Conservation (phyloP, 495 filamentous ascomycete species). For the Aspergillus coremiiformis region DNA sequence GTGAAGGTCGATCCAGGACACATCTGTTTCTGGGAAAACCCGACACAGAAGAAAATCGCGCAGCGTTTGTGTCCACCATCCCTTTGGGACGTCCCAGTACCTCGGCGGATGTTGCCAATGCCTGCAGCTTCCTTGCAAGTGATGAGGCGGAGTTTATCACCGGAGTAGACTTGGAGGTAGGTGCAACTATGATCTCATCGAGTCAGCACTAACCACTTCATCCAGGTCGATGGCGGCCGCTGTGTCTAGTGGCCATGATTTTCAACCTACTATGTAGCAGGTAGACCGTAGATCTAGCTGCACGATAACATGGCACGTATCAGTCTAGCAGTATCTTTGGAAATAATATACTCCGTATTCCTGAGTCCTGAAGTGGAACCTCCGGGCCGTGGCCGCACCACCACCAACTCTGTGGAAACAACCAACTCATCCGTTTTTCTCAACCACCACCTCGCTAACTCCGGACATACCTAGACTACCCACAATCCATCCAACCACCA, state of each 20-base stretch:
- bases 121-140: conserved; percentile 53
- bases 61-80: conserved; percentile 55
- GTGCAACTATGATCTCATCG: not conserved
- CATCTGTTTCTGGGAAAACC: conserved; percentile 51
- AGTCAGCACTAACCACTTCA: not conserved
- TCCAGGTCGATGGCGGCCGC: conserved; percentile 15
- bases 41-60: conserved; percentile 54
- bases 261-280: no score
- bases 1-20: conserved; percentile 15
- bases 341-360: not conserved
- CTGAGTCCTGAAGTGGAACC: conserved; percentile 1
- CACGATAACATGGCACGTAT: no score
- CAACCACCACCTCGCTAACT: not conserved
- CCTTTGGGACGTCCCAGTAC: conserved; percentile 53
- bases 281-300: no score
- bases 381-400: conserved; percentile 8
- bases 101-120: conserved; percentile 53
- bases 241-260: conserved; percentile 13
- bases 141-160: conserved; percentile 59
- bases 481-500: not conserved
- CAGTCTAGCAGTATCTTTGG: no score
- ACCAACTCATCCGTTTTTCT: not conserved
- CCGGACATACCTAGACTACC: no score
- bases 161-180: conserved; percentile 23
- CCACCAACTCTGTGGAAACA: conserved; percentile 2